Conservation (phyloP, 2,329 filamentous ascomycete genomes). For the Phaeosphaeriaceae sp. region DNA sequence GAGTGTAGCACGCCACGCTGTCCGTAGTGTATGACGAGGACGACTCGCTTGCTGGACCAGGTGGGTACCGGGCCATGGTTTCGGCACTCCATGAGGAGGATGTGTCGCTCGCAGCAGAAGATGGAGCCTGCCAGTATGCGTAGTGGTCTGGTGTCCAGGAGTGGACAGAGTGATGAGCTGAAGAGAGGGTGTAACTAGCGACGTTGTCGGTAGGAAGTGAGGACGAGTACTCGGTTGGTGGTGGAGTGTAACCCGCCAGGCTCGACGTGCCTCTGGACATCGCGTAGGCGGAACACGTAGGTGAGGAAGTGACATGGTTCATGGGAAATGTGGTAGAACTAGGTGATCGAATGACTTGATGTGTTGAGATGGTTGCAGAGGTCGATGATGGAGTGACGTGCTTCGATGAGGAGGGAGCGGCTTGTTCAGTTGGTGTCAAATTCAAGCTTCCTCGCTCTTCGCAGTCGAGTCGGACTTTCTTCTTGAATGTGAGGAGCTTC, state of each 20-base stretch:
- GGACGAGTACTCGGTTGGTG: neutral
- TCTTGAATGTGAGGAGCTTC: conserved; percentile 8
- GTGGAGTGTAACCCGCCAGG: neutral
- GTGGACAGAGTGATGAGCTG: neutral
- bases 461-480: conserved; percentile 4
- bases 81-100: conserved; percentile 1
- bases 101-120: neutral
- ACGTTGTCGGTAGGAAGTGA: neutral
- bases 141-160: neutral
- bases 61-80: neutral
- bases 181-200: neutral
- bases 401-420: neutral
- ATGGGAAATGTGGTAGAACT: neutral
- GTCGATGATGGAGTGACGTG: neutral
- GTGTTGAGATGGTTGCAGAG: no score
- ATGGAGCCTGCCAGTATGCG: neutral
- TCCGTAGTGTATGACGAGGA: conserved; percentile 1
- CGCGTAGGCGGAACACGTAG: neutral
- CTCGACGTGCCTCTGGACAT: neutral
- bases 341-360: neutral
- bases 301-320: neutral
- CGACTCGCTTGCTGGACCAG: neutral
- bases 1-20: conserved; percentile 1
- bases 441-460: conserved; percentile 4
- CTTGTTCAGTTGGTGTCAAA: neutral